phyloP scores from a whole-genome alignment of 1,139 yeast genomes.

The Nakaseomyces uthaithaninus region DNA sequence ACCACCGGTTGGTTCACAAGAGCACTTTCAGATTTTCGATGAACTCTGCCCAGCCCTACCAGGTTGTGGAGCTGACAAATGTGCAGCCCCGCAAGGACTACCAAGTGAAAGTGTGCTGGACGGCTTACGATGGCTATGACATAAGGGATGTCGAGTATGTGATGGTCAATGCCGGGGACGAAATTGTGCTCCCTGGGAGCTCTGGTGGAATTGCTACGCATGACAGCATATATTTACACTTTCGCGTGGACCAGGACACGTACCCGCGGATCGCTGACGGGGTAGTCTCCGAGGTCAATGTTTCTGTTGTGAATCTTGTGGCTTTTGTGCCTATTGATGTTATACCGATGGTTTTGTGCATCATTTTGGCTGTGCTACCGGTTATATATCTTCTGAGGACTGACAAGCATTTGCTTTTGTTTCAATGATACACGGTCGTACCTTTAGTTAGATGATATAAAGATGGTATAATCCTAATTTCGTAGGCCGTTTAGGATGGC shows the following conservation, averaged over 20 bases:
- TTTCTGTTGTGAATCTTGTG: conserved; percentile 18
- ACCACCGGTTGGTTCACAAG: background rate
- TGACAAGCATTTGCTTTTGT: background rate
- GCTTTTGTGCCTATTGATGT: conserved; percentile 26
- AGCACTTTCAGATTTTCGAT: background rate
- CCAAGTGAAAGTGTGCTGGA: conserved; percentile 18
- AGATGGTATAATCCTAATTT: no score
- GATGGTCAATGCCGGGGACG: conserved; percentile 8
- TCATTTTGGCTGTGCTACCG: background rate
- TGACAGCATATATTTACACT: background rate
- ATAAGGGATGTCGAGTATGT: conserved; percentile 9
- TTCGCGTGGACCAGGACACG: conserved; percentile 2
- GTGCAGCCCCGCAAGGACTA: conserved; percentile 8
- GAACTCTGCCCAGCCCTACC: background rate
- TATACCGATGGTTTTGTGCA: conserved; percentile 9
- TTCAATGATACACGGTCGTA: no score
- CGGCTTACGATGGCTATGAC: conserved; percentile 16
- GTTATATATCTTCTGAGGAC: conserved; percentile 1
- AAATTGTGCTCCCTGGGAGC: background rate
- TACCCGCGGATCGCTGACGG: conserved; percentile 3
- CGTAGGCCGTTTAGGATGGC: no score
- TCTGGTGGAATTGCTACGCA: background rate
- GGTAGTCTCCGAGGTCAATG: conserved; percentile 12
- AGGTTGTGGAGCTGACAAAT: background rate
- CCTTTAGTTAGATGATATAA: no score